These are phyloP conservation scores for Wickerhamiella vanderwaltii DNA, from an alignment of 805 yeast species.

Conservation along the genomic window DNA sequence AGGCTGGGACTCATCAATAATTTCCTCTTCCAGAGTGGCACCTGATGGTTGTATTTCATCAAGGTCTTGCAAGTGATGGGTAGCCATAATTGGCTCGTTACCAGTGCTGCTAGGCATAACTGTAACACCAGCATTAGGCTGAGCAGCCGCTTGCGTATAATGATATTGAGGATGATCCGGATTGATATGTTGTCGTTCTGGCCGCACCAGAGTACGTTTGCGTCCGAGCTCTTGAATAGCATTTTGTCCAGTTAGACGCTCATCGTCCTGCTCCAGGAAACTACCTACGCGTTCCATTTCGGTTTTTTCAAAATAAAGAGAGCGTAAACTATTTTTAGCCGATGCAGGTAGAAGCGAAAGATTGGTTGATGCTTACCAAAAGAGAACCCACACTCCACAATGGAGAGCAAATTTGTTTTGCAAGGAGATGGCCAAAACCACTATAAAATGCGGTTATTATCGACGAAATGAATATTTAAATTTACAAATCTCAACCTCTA, in stretches of 20 bases:
- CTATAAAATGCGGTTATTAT: no score
- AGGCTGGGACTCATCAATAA: neutral
- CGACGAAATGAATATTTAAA: no score
- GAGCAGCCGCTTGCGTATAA: slow-evolving; percentile 61
- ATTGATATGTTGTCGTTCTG: slow-evolving; percentile 61
- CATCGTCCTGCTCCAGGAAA: slow-evolving; percentile 9
- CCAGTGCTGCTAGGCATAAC: slow-evolving; percentile 65
- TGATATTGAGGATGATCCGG: slow-evolving; percentile 66
- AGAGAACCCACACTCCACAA: no score
- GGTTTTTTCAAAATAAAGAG: neutral
- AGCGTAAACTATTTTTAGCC: neutral
- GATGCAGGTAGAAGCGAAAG: no score
- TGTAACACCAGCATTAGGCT: slow-evolving; percentile 37
- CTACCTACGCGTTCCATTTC: slow-evolving; percentile 10
- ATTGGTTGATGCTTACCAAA: no score
- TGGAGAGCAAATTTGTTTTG: no score
- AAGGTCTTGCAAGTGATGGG: slow-evolving; percentile 7
- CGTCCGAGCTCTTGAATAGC: slow-evolving; percentile 21
- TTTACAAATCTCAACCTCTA: no score
- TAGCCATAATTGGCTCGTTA: slow-evolving; percentile 38
- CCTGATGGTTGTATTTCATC: slow-evolving; percentile 6
- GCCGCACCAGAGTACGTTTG: slow-evolving; percentile 66
- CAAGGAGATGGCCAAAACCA: no score
- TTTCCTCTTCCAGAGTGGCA: neutral
- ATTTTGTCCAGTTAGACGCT: slow-evolving; percentile 1